Base-by-base conservation (phyloP, 2,329 filamentous ascomycete genomes). In the Fusarium buxicola region DNA sequence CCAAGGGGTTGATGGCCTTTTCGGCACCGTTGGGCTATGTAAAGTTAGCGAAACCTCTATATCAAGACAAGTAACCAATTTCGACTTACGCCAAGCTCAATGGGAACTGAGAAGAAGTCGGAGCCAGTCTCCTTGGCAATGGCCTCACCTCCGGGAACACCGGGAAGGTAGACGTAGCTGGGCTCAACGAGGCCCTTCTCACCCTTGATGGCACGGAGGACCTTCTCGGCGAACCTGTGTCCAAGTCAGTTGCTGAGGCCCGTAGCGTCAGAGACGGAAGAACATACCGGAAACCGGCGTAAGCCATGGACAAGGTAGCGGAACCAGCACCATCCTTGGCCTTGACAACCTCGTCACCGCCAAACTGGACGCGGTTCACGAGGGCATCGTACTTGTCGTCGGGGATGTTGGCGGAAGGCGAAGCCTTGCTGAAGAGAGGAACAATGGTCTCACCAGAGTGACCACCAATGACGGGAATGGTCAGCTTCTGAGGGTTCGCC, bases 381-480 rank as follows among this genome's bases (percentile, higher is more conserved):
- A 99, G 85, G 67, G 87, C 91, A 74, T 94, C 92, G 72, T 97
- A 91, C 85, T 96, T 95, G 77, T 97, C 93, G 60, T 86, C 85
- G 41, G 94, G 92, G 65, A 98, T 95, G 61, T 86, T 84, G 73
- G 95, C 89, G 38, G 86, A 77, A 55, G 94, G 93, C 75, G 89
- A 87, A 69, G 92, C 87, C 83, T 95, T 90, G 87, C 93, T 97
- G 87, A 98, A 96, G 62, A 99, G 87, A 46, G 95, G 95, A 55
- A 99, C 94, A 74, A 99, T 99, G 73, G 95, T 99, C 84, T 94
- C 93, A 75, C 95, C 95, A 60, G 94, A 97, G 88, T 99, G 95
- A 63, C 95, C 95, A 75, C 95, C 95, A 75, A 99, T 88, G 73
- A 99, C 95, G 69, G 94, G 94, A 67, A 99, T 91, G 69, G 84